Base-by-base conservation (phyloP, 305 asterid species). In the Solanum aculeatissimum region DNA sequence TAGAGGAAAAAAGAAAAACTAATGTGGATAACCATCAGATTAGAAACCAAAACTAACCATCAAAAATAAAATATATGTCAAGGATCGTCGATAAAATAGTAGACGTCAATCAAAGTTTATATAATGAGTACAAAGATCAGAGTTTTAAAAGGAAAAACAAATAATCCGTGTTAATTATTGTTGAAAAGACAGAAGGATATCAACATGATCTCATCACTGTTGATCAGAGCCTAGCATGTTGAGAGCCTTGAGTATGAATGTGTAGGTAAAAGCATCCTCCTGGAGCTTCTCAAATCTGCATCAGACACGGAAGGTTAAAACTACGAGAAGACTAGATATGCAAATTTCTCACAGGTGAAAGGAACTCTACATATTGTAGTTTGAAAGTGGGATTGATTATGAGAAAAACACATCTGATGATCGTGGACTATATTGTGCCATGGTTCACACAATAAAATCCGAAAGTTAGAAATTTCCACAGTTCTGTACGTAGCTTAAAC, bases 211-310 rank as follows among this genome's bases (percentile, higher is more conserved):
- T 77, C 65, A 29, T 77, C 65, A 51, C 29, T 51, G 47, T 19
- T 49, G 65, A 51, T 51, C 47, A 77, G 47, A 49, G 27, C 45
- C 65, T 29, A 77, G 65, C 98, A 93, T 89, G 87, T 91, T 83
- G 42, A 94, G 87, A 47, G 97, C 92, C 91, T 93, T 94, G 89
- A 97, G 60, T 27, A 94, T 85, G 89, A 94, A 97, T 40, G 98
- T 86, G 87, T 83, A 92, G 19, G 91, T 92, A 88, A 97, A 94
- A 74, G 99, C 98, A 85, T 94, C 98, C 90, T 95, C 98, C 91
- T 88, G 93, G 86, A 97, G 98, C 91, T 90, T 95, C 66, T 95
- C 98, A 25, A 95, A 97, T 92, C 99, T 97, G 93, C 89, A 87
- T 71, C 49, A 57, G 58, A 38, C 72, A 80, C 42, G 16, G 27